A percentile compares a stretch with the other conserved stretches of the same genome.
phyloP scores from a whole-genome alignment of 169 alveolate species.

The Plasmodium falciparum region DNA sequence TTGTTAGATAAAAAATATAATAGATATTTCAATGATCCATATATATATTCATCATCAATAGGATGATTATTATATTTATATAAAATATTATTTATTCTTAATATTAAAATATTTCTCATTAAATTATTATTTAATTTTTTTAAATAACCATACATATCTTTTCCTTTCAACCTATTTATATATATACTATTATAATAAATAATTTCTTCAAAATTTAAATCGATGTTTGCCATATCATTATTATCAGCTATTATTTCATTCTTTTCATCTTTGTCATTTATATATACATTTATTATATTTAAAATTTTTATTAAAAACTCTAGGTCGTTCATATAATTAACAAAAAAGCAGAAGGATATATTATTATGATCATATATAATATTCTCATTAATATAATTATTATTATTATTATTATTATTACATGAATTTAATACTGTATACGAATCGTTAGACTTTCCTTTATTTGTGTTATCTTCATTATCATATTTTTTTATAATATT shows the following conservation, averaged over 20 bases:
- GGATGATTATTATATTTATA: constrained; percentile 2
- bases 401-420: background rate
- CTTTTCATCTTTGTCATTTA: constrained; percentile 1
- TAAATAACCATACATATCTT: constrained; percentile 1
- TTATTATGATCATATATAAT: background rate
- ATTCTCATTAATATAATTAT: background rate
- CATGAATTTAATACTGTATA: background rate
- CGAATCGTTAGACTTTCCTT: background rate
- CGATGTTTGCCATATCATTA: background rate
- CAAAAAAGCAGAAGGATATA: background rate
- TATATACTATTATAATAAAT: constrained; percentile 24
- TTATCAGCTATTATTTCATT: background rate
- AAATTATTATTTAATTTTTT: constrained; percentile 18
- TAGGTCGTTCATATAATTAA: constrained; percentile 2
- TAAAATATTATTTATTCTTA: constrained; percentile 15
- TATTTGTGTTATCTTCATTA: background rate
- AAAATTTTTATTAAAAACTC: constrained; percentile 12
- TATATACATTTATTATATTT: background rate
- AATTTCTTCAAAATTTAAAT: constrained; percentile 40
- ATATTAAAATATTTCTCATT: constrained; percentile 17
- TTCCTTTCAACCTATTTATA: constrained; percentile 11
- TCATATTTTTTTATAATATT: background rate
- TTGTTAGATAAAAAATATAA: constrained; percentile 2
- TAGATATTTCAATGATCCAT: constrained; percentile 6
- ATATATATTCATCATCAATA: background rate